Evolutionary conservation across 2,329 filamentous ascomycete genomes (phyloP), one percentile per base, ranked within the genome.

Genomic region (Exserohilum rostratum): DNA sequence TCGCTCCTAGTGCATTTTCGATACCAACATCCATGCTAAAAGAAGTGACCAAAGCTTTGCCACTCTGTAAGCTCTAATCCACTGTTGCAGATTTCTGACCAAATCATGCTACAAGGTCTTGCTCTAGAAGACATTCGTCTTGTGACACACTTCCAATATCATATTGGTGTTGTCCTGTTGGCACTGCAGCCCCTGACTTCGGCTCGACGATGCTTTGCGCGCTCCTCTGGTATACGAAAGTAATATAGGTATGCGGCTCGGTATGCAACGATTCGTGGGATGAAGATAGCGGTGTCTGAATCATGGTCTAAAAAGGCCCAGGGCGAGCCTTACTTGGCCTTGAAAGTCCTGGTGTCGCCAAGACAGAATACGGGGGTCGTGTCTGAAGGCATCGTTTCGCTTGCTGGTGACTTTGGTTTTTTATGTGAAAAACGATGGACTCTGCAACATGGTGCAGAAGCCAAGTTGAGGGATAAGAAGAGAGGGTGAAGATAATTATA

Each of bases 201-300:
- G 12, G n/a, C 25, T 13, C 17, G 25, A 18, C 9, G 29, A 6
- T 46, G 39, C 15, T 50, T 10, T 38, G 22, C 31, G 20, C 17
- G 42, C 9, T 22, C 12, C 29, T 46, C 25, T 9, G 53, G 20
- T 6, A 50, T 6, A 13, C 38, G 30, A 12, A 42, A 49, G 20
- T 42, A 15, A 1, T 22, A 31, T 18, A 30, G 35, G 18, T 46
- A 50, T 18, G 40, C 50, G 29, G 50, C 20, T 48, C 50, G 43
- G 9, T 54, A 46, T 11, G 46, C 54, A 15, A 54, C 33, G 15
- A 44, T 31, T 3, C n/a, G 42, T 3, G 31, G 46, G 1, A 17
- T 5, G 18, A 50, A 30, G 1, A 15, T 25, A 6, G 35, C 11
- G 31, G 37, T 20, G 50, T 20, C 5, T 50, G 27, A 42, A 57